Percentiles rank a stretch among this genome's conserved stretches.
Evolutionary conservation across 495 filamentous ascomycete genomes (phyloP).

Genomic region (Aspergillus sparsus): DNA sequence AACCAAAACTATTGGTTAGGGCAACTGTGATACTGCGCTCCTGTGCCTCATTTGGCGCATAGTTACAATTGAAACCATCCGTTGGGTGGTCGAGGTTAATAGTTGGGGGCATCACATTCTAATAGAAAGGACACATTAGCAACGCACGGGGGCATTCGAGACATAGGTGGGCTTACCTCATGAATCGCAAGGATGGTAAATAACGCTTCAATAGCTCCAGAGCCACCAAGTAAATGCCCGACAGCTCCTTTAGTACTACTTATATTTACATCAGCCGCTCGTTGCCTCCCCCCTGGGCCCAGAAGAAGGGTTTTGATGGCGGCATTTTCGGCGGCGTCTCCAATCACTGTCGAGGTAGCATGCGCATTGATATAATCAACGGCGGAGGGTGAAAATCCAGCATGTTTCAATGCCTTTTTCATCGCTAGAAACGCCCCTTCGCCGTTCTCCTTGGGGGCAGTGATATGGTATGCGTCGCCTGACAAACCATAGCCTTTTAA

Average conservation of each 20-base stretch:
- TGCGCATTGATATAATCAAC: conserved; percentile 97
- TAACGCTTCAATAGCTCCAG: conserved; percentile 84
- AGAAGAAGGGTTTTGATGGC: conserved; percentile 81
- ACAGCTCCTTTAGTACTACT: conserved; percentile 94
- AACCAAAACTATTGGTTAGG: conserved; percentile 95
- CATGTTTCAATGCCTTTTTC: conserved; percentile 77
- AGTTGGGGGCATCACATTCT: conserved; percentile 85
- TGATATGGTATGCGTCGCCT: conserved; percentile 89
- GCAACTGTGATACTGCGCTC: conserved; percentile 69
- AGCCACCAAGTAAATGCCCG: conserved; percentile 88
- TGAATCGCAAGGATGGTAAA: conserved; percentile 78
- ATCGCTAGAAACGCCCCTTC: conserved; percentile 80
- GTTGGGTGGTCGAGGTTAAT: conserved; percentile 73
- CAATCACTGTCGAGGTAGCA: conserved; percentile 81
- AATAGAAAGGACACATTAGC: conserved; percentile 19
- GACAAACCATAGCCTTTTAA: conserved; percentile 84
- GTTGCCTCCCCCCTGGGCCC: conserved; percentile 63
- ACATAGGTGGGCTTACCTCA: conserved; percentile 58
- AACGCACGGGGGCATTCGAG: neutral
- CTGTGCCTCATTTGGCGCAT: conserved; percentile 73
- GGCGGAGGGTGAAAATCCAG: conserved; percentile 61
- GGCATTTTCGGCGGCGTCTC: conserved; percentile 83
- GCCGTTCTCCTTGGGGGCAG: conserved; percentile 80
- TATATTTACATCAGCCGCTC: conserved; percentile 70
- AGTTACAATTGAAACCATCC: conserved; percentile 81